These are phyloP conservation scores for Mycena belliarum DNA, from an alignment of 768 basidiomycete species.

Conservation along the genomic window DNA sequence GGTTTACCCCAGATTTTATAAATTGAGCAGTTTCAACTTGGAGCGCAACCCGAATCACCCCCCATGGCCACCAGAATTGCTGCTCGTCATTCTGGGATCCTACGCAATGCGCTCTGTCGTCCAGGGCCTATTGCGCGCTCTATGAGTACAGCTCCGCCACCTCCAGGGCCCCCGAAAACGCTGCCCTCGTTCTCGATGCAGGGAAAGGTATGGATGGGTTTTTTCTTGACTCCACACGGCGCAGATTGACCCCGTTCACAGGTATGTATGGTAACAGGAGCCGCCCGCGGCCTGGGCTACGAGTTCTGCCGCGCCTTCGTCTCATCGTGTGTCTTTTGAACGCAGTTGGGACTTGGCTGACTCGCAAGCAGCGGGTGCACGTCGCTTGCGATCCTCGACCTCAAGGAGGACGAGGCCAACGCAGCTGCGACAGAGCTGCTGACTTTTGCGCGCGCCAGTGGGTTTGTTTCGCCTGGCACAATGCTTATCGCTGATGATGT, in stretches of 20 bases:
- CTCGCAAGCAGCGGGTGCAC: constrained; percentile 67
- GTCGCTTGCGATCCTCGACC: constrained; percentile 77
- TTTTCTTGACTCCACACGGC: not conserved
- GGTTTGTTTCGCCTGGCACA: constrained; percentile 14
- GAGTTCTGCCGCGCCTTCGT: constrained; percentile 91
- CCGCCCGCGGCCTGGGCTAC: constrained; percentile 86
- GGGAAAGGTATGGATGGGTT: constrained; percentile 59
- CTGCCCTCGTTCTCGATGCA: constrained; percentile 79
- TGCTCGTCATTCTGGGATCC: constrained; percentile 4
- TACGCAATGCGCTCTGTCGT: constrained; percentile 27
- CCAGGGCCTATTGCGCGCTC: constrained; percentile 23
- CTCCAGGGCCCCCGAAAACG: constrained; percentile 40
- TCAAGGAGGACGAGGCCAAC: constrained; percentile 69
- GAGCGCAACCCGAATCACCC: not conserved
- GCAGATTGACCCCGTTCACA: constrained; percentile 30
- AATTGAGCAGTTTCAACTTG: too few species aligned
- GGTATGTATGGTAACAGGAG: constrained; percentile 93
- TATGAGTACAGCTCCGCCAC: constrained; percentile 21
- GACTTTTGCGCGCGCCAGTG: constrained; percentile 30
- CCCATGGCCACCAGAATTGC: constrained; percentile 14
- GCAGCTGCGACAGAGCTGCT: constrained; percentile 68
- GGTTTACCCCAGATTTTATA: constrained; percentile 1
- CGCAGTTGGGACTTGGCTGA: not conserved
- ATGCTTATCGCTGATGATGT: constrained; percentile 15
- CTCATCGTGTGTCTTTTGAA: constrained; percentile 62